These are phyloP conservation scores for Starmerella stigmatis DNA, from an alignment of 805 yeast species.

Conservation along the genomic window DNA sequence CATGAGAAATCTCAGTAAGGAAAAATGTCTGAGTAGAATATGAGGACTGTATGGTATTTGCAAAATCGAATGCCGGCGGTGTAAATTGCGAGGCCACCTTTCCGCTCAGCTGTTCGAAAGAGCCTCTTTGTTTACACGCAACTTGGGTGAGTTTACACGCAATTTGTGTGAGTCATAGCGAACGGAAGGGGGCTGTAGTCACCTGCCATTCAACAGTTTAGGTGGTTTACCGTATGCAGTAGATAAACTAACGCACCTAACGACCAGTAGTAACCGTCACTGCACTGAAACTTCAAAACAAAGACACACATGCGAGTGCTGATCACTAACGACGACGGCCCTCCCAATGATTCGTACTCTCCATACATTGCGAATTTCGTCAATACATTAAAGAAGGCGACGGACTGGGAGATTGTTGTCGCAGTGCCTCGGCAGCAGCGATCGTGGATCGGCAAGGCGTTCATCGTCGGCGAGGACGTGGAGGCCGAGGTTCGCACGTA, in stretches of 20 bases:
- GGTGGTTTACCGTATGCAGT: not conserved
- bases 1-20: not conserved
- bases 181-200: no score
- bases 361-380: slow-evolving; percentile 80
- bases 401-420: slow-evolving; percentile 78
- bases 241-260: not conserved
- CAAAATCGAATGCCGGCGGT: not conserved
- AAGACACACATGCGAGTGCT: slow-evolving; percentile 6
- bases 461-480: slow-evolving; percentile 51
- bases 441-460: slow-evolving; percentile 98
- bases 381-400: slow-evolving; percentile 48
- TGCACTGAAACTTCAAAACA: no score
- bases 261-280: no score
- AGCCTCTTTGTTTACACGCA: no score
- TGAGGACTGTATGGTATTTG: not conserved
- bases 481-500: slow-evolving; percentile 31
- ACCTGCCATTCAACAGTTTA: not conserved
- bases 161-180: no score
- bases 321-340: slow-evolving; percentile 93
- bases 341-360: slow-evolving; percentile 64
- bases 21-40: not conserved
- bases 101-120: no score
- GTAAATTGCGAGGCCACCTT: no score
- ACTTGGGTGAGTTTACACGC: not conserved
- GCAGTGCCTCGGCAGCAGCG: slow-evolving; percentile 74